A percentile compares a stretch with the other conserved stretches of the same genome.
Evolutionary conservation across 169 alveolate genomes (phyloP).

Genomic region (Miamiensis avidus): DNA sequence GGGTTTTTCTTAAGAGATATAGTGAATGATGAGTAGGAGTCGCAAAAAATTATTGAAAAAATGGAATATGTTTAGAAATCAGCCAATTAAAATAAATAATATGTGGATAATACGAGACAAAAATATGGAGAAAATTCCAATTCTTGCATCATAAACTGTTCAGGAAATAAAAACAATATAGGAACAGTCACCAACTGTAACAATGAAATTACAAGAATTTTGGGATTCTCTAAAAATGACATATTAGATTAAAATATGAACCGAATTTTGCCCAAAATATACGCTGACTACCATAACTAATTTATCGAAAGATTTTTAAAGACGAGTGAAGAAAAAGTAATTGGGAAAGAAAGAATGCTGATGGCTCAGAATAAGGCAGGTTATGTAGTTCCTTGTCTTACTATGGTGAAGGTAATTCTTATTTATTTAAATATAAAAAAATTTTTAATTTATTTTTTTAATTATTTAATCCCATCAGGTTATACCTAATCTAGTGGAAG

Average conservation of each 20-base stretch:
- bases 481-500: conserved; percentile 38
- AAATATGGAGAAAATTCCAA: conserved; percentile 52
- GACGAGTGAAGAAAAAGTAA: conserved; percentile 49
- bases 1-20: conserved; percentile 43
- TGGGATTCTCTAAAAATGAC: conserved; percentile 53
- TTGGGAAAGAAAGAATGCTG: conserved; percentile 45
- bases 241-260: conserved; percentile 51
- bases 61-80: conserved; percentile 33
- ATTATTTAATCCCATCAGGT: not conserved
- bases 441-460: too few species aligned
- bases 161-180: conserved; percentile 39
- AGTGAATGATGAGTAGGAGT: conserved; percentile 45
- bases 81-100: conserved; percentile 26
- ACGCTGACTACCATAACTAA: conserved; percentile 55
- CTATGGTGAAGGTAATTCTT: conserved; percentile 48
- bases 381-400: conserved; percentile 43
- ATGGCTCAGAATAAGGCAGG: conserved; percentile 48
- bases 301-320: conserved; percentile 53
- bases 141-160: conserved; percentile 36
- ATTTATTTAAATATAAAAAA: too few species aligned
- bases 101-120: conserved; percentile 30
- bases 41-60: conserved; percentile 30
- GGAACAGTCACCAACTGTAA: conserved; percentile 38
- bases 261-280: conserved; percentile 57
- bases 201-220: conserved; percentile 38